A percentile compares a stretch with the other conserved stretches of the same genome.
Conservation (phyloP, 768 basidiomycete genomes). For the Royoungia palumana region DNA sequence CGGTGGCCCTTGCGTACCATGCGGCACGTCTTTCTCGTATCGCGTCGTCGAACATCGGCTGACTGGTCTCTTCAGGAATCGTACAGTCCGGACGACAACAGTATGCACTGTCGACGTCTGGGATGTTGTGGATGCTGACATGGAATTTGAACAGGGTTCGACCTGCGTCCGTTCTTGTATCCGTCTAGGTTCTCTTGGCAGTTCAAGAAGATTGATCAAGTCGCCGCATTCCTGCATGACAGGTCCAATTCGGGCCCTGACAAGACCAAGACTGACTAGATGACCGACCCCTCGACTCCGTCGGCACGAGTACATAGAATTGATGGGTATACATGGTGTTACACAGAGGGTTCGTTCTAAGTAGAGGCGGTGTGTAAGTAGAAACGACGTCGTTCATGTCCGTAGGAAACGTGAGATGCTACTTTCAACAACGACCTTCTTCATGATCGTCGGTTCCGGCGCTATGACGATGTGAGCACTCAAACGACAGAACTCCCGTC, state of each 20-base stretch:
- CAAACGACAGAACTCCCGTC: not conserved
- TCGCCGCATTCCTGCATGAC: slow-evolving; percentile 74
- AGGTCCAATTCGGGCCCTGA: slow-evolving; percentile 45
- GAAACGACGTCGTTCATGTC: slow-evolving; percentile 14
- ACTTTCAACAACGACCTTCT: slow-evolving; percentile 77
- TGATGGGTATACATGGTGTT: slow-evolving; percentile 10
- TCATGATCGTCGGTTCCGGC: slow-evolving; percentile 84
- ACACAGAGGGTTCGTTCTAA: not conserved
- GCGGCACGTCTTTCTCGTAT: slow-evolving; percentile 54
- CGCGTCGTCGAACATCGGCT: not conserved
- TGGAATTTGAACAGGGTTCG: slow-evolving; percentile 62
- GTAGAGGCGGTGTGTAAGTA: slow-evolving; percentile 1
- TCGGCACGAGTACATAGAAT: not conserved
- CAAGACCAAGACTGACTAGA: slow-evolving; percentile 48
- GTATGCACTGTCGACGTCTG: slow-evolving; percentile 44
- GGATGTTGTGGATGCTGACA: slow-evolving; percentile 1
- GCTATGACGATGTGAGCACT: slow-evolving; percentile 42
- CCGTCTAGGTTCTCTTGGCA: slow-evolving; percentile 95
- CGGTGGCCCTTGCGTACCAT: slow-evolving; percentile 89
- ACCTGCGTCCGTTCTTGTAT: slow-evolving; percentile 94
- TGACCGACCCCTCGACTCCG: not conserved
- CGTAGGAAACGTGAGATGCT: slow-evolving; percentile 75
- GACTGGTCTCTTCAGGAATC: slow-evolving; percentile 60
- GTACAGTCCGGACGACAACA: slow-evolving; percentile 95
- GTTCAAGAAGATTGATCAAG: slow-evolving; percentile 90